phyloP scores from a whole-genome alignment of 1,284 basidiomycete genomes.

The Marasmius tenuissimus region DNA sequence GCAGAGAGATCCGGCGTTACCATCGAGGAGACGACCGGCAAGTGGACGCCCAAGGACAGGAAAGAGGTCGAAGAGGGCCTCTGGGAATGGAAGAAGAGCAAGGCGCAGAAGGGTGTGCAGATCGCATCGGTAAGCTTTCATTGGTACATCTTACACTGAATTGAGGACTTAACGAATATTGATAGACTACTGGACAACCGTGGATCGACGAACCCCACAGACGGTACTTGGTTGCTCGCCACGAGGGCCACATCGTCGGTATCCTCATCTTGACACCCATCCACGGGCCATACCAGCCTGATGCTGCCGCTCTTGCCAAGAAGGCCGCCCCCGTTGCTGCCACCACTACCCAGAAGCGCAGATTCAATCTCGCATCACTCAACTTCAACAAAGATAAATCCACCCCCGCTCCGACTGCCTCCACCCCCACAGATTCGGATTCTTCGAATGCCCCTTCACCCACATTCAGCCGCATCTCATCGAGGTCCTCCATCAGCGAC shows the following conservation, averaged over 20 bases:
- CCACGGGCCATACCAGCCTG: slow-evolving; percentile 17
- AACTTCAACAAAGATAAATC: background rate
- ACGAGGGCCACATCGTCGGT: slow-evolving; percentile 34
- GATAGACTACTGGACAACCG: slow-evolving; percentile 38
- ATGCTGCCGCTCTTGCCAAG: background rate
- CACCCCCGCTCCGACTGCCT: background rate
- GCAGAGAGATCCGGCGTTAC: slow-evolving; percentile 38
- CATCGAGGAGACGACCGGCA: slow-evolving; percentile 30
- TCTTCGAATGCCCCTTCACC: background rate
- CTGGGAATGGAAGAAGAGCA: slow-evolving; percentile 35
- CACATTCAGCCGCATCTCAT: background rate
- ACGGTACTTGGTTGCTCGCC: slow-evolving; percentile 42
- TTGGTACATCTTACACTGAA: background rate
- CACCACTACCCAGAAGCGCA: background rate
- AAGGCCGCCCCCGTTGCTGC: background rate
- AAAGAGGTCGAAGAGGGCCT: slow-evolving; percentile 39
- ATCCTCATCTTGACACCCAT: slow-evolving; percentile 44
- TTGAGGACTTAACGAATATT: background rate
- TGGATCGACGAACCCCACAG: slow-evolving; percentile 45
- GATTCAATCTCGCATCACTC: background rate
- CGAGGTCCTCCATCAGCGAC: background rate
- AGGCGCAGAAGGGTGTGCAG: slow-evolving; percentile 33
- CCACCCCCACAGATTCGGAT: background rate
- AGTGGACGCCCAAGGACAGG: slow-evolving; percentile 34
- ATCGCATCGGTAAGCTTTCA: slow-evolving; percentile 35